Percentiles rank a stretch among this genome's conserved stretches.
phyloP scores from a whole-genome alignment of 805 yeast genomes.

The Starmerella riodocensis region DNA sequence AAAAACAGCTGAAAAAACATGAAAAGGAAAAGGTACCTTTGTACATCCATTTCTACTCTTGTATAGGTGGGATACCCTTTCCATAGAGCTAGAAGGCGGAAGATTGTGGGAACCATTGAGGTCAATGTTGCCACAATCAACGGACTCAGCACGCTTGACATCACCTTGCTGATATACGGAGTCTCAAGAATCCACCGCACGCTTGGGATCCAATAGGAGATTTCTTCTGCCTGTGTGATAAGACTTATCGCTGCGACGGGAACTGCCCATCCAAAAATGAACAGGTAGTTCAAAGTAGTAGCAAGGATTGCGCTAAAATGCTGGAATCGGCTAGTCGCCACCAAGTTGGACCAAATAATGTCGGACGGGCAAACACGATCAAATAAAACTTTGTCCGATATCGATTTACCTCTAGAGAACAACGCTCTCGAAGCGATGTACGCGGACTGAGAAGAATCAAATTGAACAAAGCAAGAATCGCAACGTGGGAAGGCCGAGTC shows the following conservation, averaged over 20 bases:
- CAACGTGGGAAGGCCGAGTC: slow-evolving; percentile 27
- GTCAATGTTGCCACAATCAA: slow-evolving; percentile 50
- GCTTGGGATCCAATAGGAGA: slow-evolving; percentile 49
- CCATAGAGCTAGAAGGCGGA: slow-evolving; percentile 39
- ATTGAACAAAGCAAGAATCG: slow-evolving; percentile 42
- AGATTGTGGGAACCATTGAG: slow-evolving; percentile 45
- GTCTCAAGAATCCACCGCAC: slow-evolving; percentile 41
- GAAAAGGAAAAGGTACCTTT: slow-evolving; percentile 65
- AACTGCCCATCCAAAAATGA: slow-evolving; percentile 59
- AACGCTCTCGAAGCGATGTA: slow-evolving; percentile 42
- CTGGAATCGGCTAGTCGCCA: slow-evolving; percentile 30
- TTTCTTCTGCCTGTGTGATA: slow-evolving; percentile 57
- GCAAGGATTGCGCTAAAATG: slow-evolving; percentile 32
- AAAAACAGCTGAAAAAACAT: slow-evolving; percentile 70
- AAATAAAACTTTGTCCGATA: slow-evolving; percentile 9
- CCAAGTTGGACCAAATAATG: slow-evolving; percentile 56
- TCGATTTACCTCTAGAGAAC: slow-evolving; percentile 3
- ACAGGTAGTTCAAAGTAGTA: slow-evolving; percentile 33
- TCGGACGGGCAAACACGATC: slow-evolving; percentile 51
- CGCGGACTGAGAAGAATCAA: slow-evolving; percentile 43
- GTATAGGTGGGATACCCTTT: slow-evolving; percentile 52
- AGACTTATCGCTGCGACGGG: slow-evolving; percentile 76
- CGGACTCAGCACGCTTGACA: slow-evolving; percentile 58
- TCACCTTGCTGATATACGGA: slow-evolving; percentile 42
- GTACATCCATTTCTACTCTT: slow-evolving; percentile 55